Percentiles rank a stretch among this genome's conserved stretches.
These are phyloP conservation scores for Cystofilobasidium bisporidii DNA, from an alignment of 768 basidiomycete genomes.

Conservation along the genomic window DNA sequence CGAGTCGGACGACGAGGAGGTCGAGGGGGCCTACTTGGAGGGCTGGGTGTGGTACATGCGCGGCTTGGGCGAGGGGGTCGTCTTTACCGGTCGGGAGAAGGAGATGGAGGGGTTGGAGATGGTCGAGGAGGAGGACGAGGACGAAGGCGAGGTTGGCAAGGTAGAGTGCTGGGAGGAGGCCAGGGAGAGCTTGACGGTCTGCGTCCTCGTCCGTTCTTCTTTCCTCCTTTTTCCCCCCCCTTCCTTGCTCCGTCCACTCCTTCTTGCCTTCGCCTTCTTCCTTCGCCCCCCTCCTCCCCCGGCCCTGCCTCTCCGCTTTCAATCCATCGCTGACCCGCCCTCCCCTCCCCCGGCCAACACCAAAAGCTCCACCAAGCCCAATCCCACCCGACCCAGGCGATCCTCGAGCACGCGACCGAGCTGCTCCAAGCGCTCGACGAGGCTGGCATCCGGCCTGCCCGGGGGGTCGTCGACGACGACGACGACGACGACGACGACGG, in stretches of 20 bases:
- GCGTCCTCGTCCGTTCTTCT: slow-evolving; percentile 15
- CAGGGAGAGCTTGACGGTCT: slow-evolving; percentile 25
- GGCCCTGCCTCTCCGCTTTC: too few relatives aligned
- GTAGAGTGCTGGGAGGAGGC: slow-evolving; percentile 29
- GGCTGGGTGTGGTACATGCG: slow-evolving; percentile 26
- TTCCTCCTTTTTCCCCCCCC: neutral
- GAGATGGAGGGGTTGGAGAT: neutral
- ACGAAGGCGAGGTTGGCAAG: slow-evolving; percentile 11
- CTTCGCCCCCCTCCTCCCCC: neutral
- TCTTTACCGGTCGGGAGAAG: slow-evolving; percentile 8
- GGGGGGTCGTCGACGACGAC: slow-evolving; percentile 26
- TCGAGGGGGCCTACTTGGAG: slow-evolving; percentile 28
- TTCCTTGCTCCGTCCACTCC: neutral
- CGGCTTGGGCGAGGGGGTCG: slow-evolving; percentile 11
- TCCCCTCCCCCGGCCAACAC: too few relatives aligned
- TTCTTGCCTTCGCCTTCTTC: neutral
- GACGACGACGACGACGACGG: slow-evolving; percentile 5
- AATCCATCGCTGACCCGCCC: too few relatives aligned
- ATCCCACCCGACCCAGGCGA: slow-evolving; percentile 13
- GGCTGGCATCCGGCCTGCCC: slow-evolving; percentile 25
- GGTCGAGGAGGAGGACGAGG: slow-evolving; percentile 2
- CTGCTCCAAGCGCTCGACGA: slow-evolving; percentile 22
- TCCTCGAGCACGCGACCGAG: slow-evolving; percentile 24
- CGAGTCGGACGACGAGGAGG: slow-evolving; percentile 27
- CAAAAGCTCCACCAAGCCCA: slow-evolving; percentile 22